Conservation (phyloP, 2,329 filamentous ascomycete genomes). For the Diaporthe capsici region DNA sequence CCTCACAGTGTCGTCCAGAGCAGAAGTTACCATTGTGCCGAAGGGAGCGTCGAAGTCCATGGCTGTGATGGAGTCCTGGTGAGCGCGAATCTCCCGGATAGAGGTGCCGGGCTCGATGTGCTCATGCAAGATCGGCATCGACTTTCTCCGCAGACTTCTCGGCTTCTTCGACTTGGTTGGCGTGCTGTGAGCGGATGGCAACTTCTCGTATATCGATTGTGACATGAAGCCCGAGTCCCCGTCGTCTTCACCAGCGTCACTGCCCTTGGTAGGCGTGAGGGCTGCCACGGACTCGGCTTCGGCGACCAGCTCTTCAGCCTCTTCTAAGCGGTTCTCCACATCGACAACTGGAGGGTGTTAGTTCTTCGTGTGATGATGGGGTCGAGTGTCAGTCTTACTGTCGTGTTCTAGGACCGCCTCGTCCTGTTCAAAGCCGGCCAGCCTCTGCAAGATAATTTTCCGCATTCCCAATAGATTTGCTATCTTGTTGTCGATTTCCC, state of each 20-base stretch:
- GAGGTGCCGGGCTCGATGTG: conserved; percentile 91
- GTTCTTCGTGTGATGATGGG: conserved; percentile 39
- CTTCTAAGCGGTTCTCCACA: conserved; percentile 72
- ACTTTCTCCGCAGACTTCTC: conserved; percentile 78
- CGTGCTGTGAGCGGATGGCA: conserved; percentile 71
- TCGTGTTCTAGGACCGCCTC: conserved; percentile 93
- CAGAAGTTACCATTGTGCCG: conserved; percentile 92
- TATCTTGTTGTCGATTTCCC: conserved; percentile 97
- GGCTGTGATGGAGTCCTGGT: conserved; percentile 89
- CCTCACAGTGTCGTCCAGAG: conserved; percentile 91
- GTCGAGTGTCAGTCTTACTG: conserved; percentile 65
- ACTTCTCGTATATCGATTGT: conserved; percentile 95
- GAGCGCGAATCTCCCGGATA: conserved; percentile 90
- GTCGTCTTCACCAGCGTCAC: conserved; percentile 62
- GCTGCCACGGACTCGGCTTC: conserved; percentile 70
- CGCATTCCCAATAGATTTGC: conserved; percentile 94
- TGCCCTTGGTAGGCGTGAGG: conserved; percentile 64
- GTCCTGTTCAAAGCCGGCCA: conserved; percentile 90
- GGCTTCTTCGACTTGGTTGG: conserved; percentile 65
- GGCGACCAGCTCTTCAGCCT: conserved; percentile 70
- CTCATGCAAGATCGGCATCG: conserved; percentile 95
- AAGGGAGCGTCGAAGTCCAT: conserved; percentile 98
- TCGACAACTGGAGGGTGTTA: conserved; percentile 69
- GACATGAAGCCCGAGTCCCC: conserved; percentile 85
- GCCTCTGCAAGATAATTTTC: conserved; percentile 87